Conservation (phyloP, 768 basidiomycete species). For the Boletus vinaceobasis region DNA sequence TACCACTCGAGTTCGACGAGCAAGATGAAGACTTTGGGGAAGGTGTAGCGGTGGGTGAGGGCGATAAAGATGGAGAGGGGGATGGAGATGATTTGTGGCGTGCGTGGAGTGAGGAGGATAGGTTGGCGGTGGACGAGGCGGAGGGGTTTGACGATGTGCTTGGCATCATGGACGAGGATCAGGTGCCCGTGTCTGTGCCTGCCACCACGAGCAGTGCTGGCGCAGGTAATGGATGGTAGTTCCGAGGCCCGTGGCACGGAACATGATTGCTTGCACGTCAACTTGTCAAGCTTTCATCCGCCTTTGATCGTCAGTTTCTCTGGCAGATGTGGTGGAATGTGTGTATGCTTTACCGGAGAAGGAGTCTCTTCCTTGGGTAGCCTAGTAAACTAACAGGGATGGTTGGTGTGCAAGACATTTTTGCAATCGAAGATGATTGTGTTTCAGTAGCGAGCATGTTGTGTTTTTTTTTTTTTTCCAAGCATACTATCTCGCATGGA, state of each 20-base stretch:
- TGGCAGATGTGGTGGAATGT: background rate
- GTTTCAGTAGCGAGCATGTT: background rate
- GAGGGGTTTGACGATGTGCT: conserved; percentile 34
- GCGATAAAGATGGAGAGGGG: background rate
- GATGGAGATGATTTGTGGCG: conserved; percentile 23
- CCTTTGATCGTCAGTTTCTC: background rate
- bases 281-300: background rate
- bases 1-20: conserved; percentile 58
- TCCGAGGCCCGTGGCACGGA: background rate
- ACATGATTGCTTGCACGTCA: background rate
- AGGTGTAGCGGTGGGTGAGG: background rate
- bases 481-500: too few relatives aligned
- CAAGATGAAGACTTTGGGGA: conserved; percentile 60
- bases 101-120: conserved; percentile 29
- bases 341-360: background rate
- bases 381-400: background rate
- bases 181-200: conserved; percentile 17
- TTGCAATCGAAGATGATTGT: background rate
- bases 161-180: conserved; percentile 34
- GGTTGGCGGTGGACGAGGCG: conserved; percentile 29
- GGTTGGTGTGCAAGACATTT: background rate
- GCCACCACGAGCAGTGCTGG: background rate
- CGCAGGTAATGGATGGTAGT: background rate
- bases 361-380: background rate
- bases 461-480: too few relatives aligned